A percentile compares a stretch with the other conserved stretches of the same genome.
Evolutionary conservation across 2,329 filamentous ascomycete species (phyloP).

Genomic region (Fusarium nygamai): DNA sequence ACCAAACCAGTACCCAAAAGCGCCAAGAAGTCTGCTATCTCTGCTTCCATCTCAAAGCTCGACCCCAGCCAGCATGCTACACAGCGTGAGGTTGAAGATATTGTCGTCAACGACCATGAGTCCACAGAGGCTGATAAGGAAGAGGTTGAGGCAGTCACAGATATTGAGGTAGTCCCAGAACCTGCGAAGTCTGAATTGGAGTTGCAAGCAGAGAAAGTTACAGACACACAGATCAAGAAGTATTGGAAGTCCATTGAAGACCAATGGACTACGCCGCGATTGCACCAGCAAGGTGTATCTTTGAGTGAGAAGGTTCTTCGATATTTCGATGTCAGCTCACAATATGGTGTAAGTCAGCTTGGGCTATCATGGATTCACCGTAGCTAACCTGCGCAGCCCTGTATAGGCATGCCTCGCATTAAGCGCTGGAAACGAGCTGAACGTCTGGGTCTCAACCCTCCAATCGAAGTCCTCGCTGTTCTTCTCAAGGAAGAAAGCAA

Average conservation of each 20-base stretch:
- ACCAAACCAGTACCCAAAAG: slow-evolving; percentile 63
- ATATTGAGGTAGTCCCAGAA: slow-evolving; percentile 39
- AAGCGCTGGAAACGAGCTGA: slow-evolving; percentile 91
- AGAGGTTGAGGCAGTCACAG: slow-evolving; percentile 18
- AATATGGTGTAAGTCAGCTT: slow-evolving; percentile 84
- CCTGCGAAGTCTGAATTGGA: slow-evolving; percentile 62
- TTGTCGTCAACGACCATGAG: slow-evolving; percentile 27
- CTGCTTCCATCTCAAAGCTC: slow-evolving; percentile 49
- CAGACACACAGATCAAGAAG: slow-evolving; percentile 73
- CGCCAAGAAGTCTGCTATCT: slow-evolving; percentile 55
- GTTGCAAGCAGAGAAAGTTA: slow-evolving; percentile 70
- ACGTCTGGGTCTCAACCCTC: slow-evolving; percentile 82
- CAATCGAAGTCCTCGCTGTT: slow-evolving; percentile 89
- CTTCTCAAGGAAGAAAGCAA: slow-evolving; percentile 76
- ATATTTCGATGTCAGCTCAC: slow-evolving; percentile 90
- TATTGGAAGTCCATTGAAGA: slow-evolving; percentile 83
- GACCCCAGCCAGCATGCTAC: slow-evolving; percentile 42
- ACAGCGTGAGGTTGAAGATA: slow-evolving; percentile 28
- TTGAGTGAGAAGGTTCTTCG: slow-evolving; percentile 86
- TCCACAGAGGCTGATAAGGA: slow-evolving; percentile 35
- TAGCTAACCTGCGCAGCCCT: slow-evolving; percentile 65
- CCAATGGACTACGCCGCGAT: slow-evolving; percentile 71
- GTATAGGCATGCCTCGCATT: slow-evolving; percentile 82
- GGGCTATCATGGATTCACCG: background rate
- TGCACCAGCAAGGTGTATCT: slow-evolving; percentile 80